A percentile compares a stretch with the other conserved stretches of the same genome.
Conservation (phyloP, 1,284 basidiomycete genomes). For the Moniliella sp. region DNA sequence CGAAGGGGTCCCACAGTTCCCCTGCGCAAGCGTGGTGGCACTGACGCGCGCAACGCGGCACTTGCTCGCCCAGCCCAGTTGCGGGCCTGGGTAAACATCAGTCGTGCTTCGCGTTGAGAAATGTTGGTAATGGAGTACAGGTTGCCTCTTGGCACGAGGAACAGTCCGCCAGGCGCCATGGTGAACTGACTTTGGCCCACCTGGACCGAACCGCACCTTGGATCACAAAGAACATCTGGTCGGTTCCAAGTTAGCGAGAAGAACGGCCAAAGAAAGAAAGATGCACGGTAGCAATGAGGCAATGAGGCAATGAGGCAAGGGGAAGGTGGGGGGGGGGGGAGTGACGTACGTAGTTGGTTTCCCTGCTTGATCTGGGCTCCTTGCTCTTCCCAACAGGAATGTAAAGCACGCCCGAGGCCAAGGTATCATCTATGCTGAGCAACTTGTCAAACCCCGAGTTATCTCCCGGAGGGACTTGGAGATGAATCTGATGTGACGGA, state of each 20-base stretch:
- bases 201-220: constrained; percentile 61
- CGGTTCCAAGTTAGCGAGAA: too few relatives aligned
- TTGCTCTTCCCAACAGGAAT: constrained; percentile 60
- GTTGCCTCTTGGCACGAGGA: constrained; percentile 78
- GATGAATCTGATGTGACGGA: constrained; percentile 46
- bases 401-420: constrained; percentile 66
- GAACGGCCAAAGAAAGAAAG: too few relatives aligned
- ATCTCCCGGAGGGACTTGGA: constrained; percentile 39
- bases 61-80: too few relatives aligned
- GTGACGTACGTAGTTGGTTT: constrained; percentile 74
- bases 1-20: too few relatives aligned
- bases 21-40: too few relatives aligned
- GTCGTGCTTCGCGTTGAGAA: constrained; percentile 50
- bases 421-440: constrained; percentile 70
- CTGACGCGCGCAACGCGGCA: too few relatives aligned
- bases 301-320: too few relatives aligned
- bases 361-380: constrained; percentile 66
- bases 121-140: constrained; percentile 74
- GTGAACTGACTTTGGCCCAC: constrained; percentile 58
- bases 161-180: constrained; percentile 61
- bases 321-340: too few relatives aligned
- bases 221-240: constrained; percentile 18
- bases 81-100: constrained; percentile 83
- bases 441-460: constrained; percentile 74
- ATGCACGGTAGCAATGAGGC: too few relatives aligned